These are phyloP conservation scores for Boletus rubroflammeus DNA, from an alignment of 768 basidiomycete genomes.

Conservation along the genomic window DNA sequence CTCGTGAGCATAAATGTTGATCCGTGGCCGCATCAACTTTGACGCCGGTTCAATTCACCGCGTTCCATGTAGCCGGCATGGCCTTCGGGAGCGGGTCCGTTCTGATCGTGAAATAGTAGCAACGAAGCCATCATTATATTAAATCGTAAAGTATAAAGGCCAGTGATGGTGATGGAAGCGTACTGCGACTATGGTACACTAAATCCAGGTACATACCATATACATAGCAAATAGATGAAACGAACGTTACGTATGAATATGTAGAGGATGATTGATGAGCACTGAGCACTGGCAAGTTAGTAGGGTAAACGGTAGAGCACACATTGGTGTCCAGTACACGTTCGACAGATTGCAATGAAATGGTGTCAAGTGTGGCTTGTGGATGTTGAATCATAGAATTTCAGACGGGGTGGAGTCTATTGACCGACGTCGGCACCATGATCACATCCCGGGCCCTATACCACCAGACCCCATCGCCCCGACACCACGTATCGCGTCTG, in stretches of 20 bases:
- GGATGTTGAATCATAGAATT: too few relatives aligned
- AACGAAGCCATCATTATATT: background rate
- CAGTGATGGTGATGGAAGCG: background rate
- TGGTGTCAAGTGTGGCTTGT: background rate
- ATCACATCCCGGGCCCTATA: background rate
- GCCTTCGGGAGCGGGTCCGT: background rate
- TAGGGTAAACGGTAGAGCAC: background rate
- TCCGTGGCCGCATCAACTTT: background rate
- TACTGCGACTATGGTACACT: background rate
- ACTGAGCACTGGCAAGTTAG: background rate
- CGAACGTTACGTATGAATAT: background rate
- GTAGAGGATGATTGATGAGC: background rate
- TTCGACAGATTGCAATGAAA: background rate
- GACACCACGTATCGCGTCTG: constrained; percentile 44
- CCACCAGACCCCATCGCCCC: constrained; percentile 29
- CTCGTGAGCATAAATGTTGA: too few relatives aligned
- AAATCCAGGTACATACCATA: background rate
- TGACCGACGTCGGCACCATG: background rate
- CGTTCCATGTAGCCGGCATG: background rate
- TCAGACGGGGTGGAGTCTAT: background rate
- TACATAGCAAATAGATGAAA: background rate
- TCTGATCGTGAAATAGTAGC: background rate
- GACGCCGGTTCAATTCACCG: background rate
- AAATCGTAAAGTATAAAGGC: background rate
- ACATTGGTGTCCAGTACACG: too few relatives aligned